Percentiles rank a stretch among this genome's conserved stretches.
phyloP scores from a whole-genome alignment of 140 eudicot genomes.

The Bidens hawaiensis region DNA sequence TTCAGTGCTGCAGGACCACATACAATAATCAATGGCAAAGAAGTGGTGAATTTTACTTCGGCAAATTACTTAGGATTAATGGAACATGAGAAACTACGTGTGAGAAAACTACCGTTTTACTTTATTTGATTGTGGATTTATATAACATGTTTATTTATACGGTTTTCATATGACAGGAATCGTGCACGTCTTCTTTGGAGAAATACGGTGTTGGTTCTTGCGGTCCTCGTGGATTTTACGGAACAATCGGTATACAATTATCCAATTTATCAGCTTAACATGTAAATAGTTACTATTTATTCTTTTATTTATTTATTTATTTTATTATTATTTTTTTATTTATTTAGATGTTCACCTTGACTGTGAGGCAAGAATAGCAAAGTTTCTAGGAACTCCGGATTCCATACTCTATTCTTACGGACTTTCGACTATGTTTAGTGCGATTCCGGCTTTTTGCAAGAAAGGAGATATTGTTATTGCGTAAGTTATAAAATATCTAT shows the following conservation, averaged over 20 bases:
- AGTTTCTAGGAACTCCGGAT: conserved; percentile 88
- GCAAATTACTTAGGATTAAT: conserved; percentile 90
- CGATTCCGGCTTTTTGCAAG: conserved; percentile 93
- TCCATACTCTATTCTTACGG: conserved; percentile 95
- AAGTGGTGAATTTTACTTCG: conserved; percentile 88
- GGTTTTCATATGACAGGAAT: conserved; percentile 45
- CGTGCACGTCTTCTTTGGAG: conserved; percentile 73
- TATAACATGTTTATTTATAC: conserved; percentile 10
- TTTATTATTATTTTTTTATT: neutral
- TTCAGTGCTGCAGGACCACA: conserved; percentile 97
- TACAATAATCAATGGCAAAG: conserved; percentile 66
- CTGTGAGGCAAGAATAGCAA: conserved; percentile 85
- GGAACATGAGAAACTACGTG: conserved; percentile 70
- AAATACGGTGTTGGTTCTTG: conserved; percentile 99
- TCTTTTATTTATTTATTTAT: neutral
- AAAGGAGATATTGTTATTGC: conserved; percentile 83
- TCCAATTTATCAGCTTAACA: neutral
- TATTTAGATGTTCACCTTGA: conserved; percentile 90
- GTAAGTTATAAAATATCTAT: conserved; percentile 40
- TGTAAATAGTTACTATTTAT: neutral
- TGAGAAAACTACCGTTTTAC: conserved; percentile 28
- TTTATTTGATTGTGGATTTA: neutral
- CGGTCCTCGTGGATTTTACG: conserved; percentile 98
- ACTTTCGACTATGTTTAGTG: conserved; percentile 94
- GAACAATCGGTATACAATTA: conserved; percentile 71